Evolutionary conservation across 2,329 filamentous ascomycete species (phyloP).

Genomic region (Exophiala sp.): DNA sequence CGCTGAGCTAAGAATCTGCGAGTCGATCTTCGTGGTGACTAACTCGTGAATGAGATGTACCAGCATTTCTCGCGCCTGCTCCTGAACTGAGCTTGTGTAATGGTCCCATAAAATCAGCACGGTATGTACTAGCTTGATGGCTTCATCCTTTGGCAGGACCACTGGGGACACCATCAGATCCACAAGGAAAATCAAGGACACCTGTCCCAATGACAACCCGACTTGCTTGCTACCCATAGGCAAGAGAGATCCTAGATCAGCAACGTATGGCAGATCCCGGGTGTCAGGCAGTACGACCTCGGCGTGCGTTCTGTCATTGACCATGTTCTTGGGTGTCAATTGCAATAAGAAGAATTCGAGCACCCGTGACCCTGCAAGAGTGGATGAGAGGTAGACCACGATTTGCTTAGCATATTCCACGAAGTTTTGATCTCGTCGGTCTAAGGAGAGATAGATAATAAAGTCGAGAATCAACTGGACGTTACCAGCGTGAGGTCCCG

Average conservation of each 20-base stretch:
- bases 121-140: constrained; percentile 84
- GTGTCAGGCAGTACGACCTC: constrained; percentile 60
- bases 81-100: constrained; percentile 89
- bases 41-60: constrained; percentile 96
- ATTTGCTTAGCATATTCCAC: constrained; percentile 98
- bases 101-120: constrained; percentile 96
- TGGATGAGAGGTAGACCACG: constrained; percentile 91
- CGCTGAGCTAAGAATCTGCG: constrained; percentile 63
- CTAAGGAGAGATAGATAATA: constrained; percentile 88
- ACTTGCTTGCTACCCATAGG: constrained; percentile 87
- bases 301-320: constrained; percentile 77
- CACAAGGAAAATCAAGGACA: constrained; percentile 88
- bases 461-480: constrained; percentile 94
- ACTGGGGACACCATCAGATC: constrained; percentile 94
- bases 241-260: constrained; percentile 73
- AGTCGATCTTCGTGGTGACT: constrained; percentile 74
- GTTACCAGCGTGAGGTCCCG: constrained; percentile 87
- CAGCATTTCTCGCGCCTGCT: constrained; percentile 95
- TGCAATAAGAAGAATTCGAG: constrained; percentile 91
- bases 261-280: constrained; percentile 77
- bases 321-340: constrained; percentile 94
- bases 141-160: constrained; percentile 70
- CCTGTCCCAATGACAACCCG: constrained; percentile 85
- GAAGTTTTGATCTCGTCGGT: constrained; percentile 94
- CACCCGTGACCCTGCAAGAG: constrained; percentile 78